Percentiles rank a stretch among this genome's conserved stretches.
Conservation (phyloP, 1,284 basidiomycete species). For the Fomitopsis schrenkii region DNA sequence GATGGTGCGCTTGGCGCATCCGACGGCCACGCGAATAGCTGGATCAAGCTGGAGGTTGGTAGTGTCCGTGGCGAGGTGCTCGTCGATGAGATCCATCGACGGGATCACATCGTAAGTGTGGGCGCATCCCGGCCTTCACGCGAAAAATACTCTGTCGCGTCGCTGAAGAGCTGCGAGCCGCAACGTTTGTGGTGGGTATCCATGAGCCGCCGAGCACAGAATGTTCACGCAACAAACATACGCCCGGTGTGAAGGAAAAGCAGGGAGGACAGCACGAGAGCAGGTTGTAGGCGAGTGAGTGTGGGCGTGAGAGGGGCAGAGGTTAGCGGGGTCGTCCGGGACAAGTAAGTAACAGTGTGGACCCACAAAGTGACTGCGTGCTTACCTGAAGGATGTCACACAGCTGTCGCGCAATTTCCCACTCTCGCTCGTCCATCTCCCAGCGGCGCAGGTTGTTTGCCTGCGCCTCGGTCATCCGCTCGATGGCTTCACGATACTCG, state of each 20-base stretch:
- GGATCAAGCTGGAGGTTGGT: not conserved
- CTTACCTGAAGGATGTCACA: constrained; percentile 19
- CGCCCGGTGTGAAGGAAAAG: too few relatives aligned
- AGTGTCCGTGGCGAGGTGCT: constrained; percentile 5
- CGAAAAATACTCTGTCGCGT: not conserved
- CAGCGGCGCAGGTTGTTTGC: constrained; percentile 4
- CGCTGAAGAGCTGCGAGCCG: not conserved
- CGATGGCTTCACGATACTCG: not conserved
- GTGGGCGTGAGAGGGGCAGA: too few relatives aligned
- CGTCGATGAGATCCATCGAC: constrained; percentile 25
- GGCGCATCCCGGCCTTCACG: constrained; percentile 1
- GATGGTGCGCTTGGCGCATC: not conserved
- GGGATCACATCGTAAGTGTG: constrained; percentile 24
- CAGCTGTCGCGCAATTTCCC: constrained; percentile 23
- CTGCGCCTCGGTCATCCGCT: constrained; percentile 8
- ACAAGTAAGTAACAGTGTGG: not conserved
- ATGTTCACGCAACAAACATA: too few relatives aligned
- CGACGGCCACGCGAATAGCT: not conserved
- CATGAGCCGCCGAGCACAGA: too few relatives aligned
- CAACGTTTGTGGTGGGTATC: too few relatives aligned
- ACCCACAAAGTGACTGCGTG: not conserved
- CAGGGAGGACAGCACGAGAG: too few relatives aligned
- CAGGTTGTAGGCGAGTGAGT: too few relatives aligned
- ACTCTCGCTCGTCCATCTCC: constrained; percentile 16
- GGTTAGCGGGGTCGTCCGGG: too few relatives aligned